Percentiles rank a stretch among this genome's conserved stretches.
phyloP scores from a whole-genome alignment of 768 basidiomycete species.

The Kwoniella mangroviensis region DNA sequence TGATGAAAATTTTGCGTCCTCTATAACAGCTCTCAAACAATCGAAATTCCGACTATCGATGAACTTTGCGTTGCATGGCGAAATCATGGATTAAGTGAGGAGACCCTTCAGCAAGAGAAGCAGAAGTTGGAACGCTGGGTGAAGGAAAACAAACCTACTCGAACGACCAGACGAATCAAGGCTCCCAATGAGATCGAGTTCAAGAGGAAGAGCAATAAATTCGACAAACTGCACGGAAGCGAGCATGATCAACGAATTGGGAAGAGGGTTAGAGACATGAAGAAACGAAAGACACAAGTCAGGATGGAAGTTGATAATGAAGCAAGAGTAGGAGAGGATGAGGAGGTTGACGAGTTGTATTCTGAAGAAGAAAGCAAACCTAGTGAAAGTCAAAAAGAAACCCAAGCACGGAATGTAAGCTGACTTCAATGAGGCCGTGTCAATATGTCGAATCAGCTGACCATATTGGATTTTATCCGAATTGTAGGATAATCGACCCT shows the following conservation, averaged over 20 bases:
- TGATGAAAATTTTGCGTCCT: too few relatives aligned
- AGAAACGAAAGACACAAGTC: neutral
- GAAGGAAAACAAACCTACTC: neutral
- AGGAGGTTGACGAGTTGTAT: neutral
- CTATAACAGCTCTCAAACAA: neutral
- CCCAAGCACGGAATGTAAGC: too few relatives aligned
- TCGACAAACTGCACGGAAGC: neutral
- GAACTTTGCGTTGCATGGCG: neutral
- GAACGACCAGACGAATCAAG: neutral
- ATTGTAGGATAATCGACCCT: neutral
- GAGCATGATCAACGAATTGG: neutral
- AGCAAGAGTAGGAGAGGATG: neutral
- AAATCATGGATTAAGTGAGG: neutral
- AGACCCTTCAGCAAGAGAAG: neutral
- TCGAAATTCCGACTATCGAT: neutral
- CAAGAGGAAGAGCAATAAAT: neutral
- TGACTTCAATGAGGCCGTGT: too few relatives aligned
- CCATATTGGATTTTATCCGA: too few relatives aligned
- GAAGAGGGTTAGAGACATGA: neutral
- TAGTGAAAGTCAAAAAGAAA: neutral
- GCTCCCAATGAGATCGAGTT: neutral
- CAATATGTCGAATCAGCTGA: too few relatives aligned
- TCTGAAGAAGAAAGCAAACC: neutral
- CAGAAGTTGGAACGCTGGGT: neutral
- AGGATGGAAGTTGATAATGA: neutral